Base-by-base conservation (phyloP, 306 rosid genomes). In the Erythrophleum fordii region DNA sequence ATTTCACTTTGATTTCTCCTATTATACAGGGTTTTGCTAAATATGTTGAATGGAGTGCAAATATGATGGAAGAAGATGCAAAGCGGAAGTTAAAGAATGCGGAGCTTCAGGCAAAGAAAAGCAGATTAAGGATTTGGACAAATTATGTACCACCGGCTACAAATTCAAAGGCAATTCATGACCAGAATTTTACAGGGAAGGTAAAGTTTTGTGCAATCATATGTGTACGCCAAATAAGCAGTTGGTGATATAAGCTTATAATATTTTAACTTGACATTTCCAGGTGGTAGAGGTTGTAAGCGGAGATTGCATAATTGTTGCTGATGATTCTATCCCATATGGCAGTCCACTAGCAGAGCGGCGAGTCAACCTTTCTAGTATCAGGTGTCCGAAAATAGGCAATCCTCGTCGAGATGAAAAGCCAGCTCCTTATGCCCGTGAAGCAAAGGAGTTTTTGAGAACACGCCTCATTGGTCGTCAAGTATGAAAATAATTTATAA, bases 221-320 rank as follows among this genome's bases (percentile, higher is more conserved):
- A 39, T 71, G 34, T 70, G 42, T 29, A 76, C 53, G 34, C 18
- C 26, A 55, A 77, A 75, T 68, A 9, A 53, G 34, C 72, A 51
- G 11, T 59, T 37, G 13, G 39, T 66, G 16, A 58, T 49, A n/a
- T 20, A 48, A 22, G 45, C 53, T 31, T 80, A 62, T 77, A 18
- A 34, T 48, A 76, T 75, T 82, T 44, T 71, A 34, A 34, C 53
- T 68, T 83, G 69, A 66, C 17, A 18, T 46, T 79, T 83, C 42
- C 91, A 96, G 99, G 98, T 96, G 83, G 91, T 96, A 59, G 99
- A 96, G 94, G 98, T 96, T 87, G 98, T 96, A 61, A 96, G 99
- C 58, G 99, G 99, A 66, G 99, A 96, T 77, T 96, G 99, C 41
- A 1, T 96, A 46, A 80, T 92, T 75, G 98, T 93, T 73, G 99